These are phyloP conservation scores for Pneumocystis murina DNA, from an alignment of 1,139 yeast species.

Conservation along the genomic window DNA sequence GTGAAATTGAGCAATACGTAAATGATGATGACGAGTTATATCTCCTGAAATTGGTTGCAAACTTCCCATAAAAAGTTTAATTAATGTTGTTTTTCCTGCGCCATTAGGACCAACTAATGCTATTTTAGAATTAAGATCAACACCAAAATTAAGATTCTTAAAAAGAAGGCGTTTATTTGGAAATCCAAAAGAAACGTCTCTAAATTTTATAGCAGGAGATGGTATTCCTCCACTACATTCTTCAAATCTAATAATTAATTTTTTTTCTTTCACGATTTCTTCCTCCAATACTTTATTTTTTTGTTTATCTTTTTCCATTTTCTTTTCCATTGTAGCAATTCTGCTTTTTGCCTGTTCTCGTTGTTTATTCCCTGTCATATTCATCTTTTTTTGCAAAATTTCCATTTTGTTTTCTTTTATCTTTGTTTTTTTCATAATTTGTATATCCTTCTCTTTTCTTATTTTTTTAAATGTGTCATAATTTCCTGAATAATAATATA, in stretches of 20 bases:
- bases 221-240: constrained; percentile 84
- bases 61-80: constrained; percentile 92
- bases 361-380: constrained; percentile 99
- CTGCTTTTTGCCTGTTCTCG: constrained; percentile 97
- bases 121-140: constrained; percentile 96
- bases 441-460: constrained; percentile 81
- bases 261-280: constrained; percentile 84
- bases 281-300: constrained; percentile 40
- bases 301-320: constrained; percentile 90
- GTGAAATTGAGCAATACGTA: constrained; percentile 94
- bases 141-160: constrained; percentile 87
- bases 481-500: constrained; percentile 86
- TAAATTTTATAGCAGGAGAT: constrained; percentile 95
- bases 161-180: constrained; percentile 55
- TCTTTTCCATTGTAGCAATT: constrained; percentile 93
- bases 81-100: constrained; percentile 93
- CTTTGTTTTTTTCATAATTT: constrained; percentile 91
- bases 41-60: constrained; percentile 82
- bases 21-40: constrained; percentile 92
- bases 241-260: constrained; percentile 85
- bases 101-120: constrained; percentile 99
- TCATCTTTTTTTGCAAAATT: constrained; percentile 95
- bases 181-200: constrained; percentile 71
- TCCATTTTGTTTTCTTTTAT: constrained; percentile 98
- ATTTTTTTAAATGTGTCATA: constrained; percentile 94